A percentile compares a stretch with the other conserved stretches of the same genome.
Evolutionary conservation across 805 yeast species (phyloP).

Genomic region (Yarrowia osloensis): DNA sequence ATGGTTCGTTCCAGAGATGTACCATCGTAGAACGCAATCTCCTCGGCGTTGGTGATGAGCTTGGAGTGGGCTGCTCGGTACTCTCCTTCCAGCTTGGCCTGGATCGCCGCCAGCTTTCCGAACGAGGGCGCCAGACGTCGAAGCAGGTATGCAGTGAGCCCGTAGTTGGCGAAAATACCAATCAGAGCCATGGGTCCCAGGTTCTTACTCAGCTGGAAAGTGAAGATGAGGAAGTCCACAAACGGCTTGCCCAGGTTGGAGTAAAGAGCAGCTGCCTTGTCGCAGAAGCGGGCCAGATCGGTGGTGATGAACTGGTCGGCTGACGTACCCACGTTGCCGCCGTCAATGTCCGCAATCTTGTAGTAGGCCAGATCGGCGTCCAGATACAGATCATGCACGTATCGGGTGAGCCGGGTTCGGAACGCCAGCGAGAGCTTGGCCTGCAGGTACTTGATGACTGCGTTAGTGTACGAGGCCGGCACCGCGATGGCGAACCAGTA

Average conservation of each 20-base stretch:
- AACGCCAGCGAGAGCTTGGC: conserved; percentile 77
- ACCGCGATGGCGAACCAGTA: conserved; percentile 90
- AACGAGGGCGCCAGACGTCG: conserved; percentile 80
- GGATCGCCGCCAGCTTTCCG: conserved; percentile 70
- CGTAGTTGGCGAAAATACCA: conserved; percentile 80
- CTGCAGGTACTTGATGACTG: conserved; percentile 81
- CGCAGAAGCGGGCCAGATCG: conserved; percentile 79
- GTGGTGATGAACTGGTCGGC: conserved; percentile 86
- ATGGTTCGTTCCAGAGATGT: conserved; percentile 72
- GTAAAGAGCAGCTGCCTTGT: conserved; percentile 77
- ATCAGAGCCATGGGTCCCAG: conserved; percentile 83
- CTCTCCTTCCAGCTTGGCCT: conserved; percentile 81
- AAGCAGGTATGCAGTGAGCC: conserved; percentile 72
- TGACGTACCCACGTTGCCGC: conserved; percentile 52
- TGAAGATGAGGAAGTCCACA: conserved; percentile 80
- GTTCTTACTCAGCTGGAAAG: conserved; percentile 78
- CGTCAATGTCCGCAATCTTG: conserved; percentile 63
- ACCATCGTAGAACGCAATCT: conserved; percentile 92
- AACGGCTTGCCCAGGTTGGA: conserved; percentile 91
- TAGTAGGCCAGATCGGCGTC: conserved; percentile 81
- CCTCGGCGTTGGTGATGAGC: conserved; percentile 86
- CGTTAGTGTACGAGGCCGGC: conserved; percentile 90
- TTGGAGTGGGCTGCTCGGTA: conserved; percentile 85
- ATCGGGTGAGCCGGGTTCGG: conserved; percentile 79
- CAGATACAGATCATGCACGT: conserved; percentile 86